Conservation (phyloP, 2,329 filamentous ascomycete species). For the Dactylellina drechsleri region DNA sequence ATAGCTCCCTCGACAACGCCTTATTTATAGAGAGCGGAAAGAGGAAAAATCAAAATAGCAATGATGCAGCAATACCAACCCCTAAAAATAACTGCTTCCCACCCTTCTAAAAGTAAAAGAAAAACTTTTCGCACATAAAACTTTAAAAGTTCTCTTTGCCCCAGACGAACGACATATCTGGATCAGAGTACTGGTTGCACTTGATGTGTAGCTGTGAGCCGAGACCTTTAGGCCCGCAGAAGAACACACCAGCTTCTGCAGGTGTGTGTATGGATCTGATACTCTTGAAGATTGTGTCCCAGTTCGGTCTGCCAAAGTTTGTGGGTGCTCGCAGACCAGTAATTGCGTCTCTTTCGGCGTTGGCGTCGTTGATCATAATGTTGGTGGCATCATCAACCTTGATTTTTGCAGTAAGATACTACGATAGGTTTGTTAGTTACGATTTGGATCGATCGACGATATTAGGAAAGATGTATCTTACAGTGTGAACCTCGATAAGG, state of each 20-base stretch:
- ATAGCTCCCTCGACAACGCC: slow-evolving; percentile 1
- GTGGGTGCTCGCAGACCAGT: slow-evolving; percentile 83
- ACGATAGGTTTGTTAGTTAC: background rate
- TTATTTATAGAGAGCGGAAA: background rate
- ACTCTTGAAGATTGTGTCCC: slow-evolving; percentile 88
- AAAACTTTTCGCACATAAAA: background rate
- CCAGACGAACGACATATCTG: slow-evolving; percentile 71
- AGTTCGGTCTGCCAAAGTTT: slow-evolving; percentile 86
- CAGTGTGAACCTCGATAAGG: slow-evolving; percentile 85
- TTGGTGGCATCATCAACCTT: slow-evolving; percentile 86
- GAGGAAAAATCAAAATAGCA: background rate
- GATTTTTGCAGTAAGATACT: slow-evolving; percentile 84
- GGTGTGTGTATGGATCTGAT: slow-evolving; percentile 81
- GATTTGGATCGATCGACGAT: background rate
- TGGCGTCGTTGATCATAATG: slow-evolving; percentile 91
- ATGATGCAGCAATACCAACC: background rate
- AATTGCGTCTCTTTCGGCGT: slow-evolving; percentile 84
- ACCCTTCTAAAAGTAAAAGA: background rate
- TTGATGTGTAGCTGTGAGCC: slow-evolving; percentile 81
- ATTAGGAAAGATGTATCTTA: slow-evolving; percentile 57
- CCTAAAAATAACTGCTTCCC: background rate
- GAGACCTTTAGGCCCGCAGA: slow-evolving; percentile 83
- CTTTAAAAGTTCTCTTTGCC: slow-evolving; percentile 67
- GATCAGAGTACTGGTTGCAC: slow-evolving; percentile 88
- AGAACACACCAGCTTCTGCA: slow-evolving; percentile 80